Conservation (phyloP, 2,329 filamentous ascomycete genomes). For the Paraphoma chrysanthemicola region DNA sequence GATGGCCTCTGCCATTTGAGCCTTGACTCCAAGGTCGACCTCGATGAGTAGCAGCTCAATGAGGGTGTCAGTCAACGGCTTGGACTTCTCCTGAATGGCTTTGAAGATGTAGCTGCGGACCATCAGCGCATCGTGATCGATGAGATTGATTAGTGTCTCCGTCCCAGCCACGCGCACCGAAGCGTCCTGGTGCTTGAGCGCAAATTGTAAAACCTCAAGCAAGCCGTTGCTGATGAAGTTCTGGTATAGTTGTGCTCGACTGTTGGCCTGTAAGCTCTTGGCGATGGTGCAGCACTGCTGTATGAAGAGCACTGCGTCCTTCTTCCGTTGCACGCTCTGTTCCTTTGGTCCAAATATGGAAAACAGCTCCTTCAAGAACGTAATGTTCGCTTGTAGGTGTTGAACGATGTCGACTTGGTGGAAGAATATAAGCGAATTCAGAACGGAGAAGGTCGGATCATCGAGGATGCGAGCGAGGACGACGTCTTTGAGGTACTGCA, state of each 20-base stretch:
- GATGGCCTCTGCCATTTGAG: slow-evolving; percentile 92
- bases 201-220: slow-evolving; percentile 88
- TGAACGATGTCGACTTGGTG: slow-evolving; percentile 98
- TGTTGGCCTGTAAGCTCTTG: slow-evolving; percentile 88
- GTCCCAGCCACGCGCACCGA: slow-evolving; percentile 89
- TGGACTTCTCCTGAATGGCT: slow-evolving; percentile 85
- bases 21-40: slow-evolving; percentile 91
- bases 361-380: slow-evolving; percentile 86
- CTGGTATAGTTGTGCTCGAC: slow-evolving; percentile 81
- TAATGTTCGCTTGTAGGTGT: slow-evolving; percentile 82
- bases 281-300: slow-evolving; percentile 94
- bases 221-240: slow-evolving; percentile 90
- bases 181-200: slow-evolving; percentile 83
- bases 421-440: slow-evolving; percentile 98
- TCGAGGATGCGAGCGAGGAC: slow-evolving; percentile 94
- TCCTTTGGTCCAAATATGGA: slow-evolving; percentile 76
- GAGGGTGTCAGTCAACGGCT: slow-evolving; percentile 86
- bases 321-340: slow-evolving; percentile 74
- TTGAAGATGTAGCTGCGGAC: slow-evolving; percentile 93
- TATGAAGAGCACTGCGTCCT: slow-evolving; percentile 94
- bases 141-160: slow-evolving; percentile 90
- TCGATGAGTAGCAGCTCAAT: slow-evolving; percentile 92
- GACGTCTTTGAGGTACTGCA: slow-evolving; percentile 98
- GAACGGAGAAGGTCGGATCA: slow-evolving; percentile 95
- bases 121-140: slow-evolving; percentile 95